Conservation (phyloP, 768 basidiomycete genomes). For the Rossbeevera mucosa region DNA sequence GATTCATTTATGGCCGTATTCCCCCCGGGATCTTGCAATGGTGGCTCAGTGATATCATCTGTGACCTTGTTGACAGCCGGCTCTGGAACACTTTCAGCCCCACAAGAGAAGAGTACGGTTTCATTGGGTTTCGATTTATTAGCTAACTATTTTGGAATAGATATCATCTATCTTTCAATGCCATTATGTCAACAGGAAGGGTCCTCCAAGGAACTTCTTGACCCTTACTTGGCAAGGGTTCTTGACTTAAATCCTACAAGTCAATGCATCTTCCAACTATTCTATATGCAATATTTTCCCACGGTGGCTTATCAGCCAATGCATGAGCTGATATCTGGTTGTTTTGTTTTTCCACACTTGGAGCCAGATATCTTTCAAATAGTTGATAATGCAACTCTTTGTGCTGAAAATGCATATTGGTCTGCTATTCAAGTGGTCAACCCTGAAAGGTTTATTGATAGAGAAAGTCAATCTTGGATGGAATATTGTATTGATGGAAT, state of each 20-base stretch:
- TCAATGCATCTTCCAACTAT: conserved; percentile 43
- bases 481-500: background rate
- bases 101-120: conserved; percentile 55
- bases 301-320: background rate
- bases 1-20: conserved; percentile 74
- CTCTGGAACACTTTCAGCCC: conserved; percentile 68
- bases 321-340: conserved; percentile 1
- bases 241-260: conserved; percentile 26
- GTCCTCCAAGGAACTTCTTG: conserved; percentile 40
- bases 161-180: conserved; percentile 55
- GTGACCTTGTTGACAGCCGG: conserved; percentile 68
- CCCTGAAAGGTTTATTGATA: background rate
- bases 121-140: background rate
- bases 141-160: conserved; percentile 31
- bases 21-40: conserved; percentile 56
- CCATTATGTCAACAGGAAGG: conserved; percentile 33
- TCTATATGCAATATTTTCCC: conserved; percentile 47
- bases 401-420: conserved; percentile 60
- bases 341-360: conserved; percentile 24
- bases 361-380: conserved; percentile 43
- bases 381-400: conserved; percentile 50
- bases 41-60: conserved; percentile 44
- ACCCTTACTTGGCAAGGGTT: conserved; percentile 51
- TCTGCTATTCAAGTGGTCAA: conserved; percentile 14
- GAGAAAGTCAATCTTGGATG: conserved; percentile 9